A percentile compares a stretch with the other conserved stretches of the same genome.
Conservation (phyloP, 2,329 filamentous ascomycete genomes). For the Mycocentrospora acerina region DNA sequence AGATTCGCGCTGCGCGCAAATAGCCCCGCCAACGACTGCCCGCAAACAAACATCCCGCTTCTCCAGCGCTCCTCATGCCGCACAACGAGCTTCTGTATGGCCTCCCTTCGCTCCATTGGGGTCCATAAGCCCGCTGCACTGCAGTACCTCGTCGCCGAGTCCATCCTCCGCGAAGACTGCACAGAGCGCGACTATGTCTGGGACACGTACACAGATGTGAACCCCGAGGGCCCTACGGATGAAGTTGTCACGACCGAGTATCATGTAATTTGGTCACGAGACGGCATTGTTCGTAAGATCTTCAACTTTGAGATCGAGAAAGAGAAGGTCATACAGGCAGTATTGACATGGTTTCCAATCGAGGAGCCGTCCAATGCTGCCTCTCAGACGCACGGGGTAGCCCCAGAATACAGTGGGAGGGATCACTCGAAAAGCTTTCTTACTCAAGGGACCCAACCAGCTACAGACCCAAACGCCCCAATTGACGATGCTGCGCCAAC, state of each 20-base stretch:
- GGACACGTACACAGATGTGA: conserved; percentile 61
- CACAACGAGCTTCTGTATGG: conserved; percentile 61
- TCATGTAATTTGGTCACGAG: conserved; percentile 86
- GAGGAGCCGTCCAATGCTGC: conserved; percentile 24
- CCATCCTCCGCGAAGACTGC: conserved; percentile 70
- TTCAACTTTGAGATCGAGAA: conserved; percentile 87
- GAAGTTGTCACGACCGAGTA: conserved; percentile 75
- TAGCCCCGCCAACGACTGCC: conserved; percentile 9
- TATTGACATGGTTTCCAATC: conserved; percentile 78
- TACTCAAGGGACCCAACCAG: conserved; percentile 37
- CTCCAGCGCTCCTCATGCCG: conserved; percentile 32
- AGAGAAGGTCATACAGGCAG: conserved; percentile 80
- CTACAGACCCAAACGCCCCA: conserved; percentile 27
- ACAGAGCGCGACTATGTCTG: conserved; percentile 70
- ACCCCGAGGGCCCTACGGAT: conserved; percentile 61
- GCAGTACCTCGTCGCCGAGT: conserved; percentile 78
- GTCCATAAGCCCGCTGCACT: conserved; percentile 85
- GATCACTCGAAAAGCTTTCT: conserved; percentile 25
- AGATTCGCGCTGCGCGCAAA: conserved; percentile 18
- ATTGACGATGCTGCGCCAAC: conserved; percentile 17
- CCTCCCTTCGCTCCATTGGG: conserved; percentile 85
- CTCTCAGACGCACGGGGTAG: conserved; percentile 9
- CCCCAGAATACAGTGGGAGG: conserved; percentile 12
- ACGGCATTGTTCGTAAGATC: conserved; percentile 78
- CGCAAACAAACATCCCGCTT: conserved; percentile 8